Conservation (phyloP, 2,329 filamentous ascomycete genomes). For the Cercospora citrullina region DNA sequence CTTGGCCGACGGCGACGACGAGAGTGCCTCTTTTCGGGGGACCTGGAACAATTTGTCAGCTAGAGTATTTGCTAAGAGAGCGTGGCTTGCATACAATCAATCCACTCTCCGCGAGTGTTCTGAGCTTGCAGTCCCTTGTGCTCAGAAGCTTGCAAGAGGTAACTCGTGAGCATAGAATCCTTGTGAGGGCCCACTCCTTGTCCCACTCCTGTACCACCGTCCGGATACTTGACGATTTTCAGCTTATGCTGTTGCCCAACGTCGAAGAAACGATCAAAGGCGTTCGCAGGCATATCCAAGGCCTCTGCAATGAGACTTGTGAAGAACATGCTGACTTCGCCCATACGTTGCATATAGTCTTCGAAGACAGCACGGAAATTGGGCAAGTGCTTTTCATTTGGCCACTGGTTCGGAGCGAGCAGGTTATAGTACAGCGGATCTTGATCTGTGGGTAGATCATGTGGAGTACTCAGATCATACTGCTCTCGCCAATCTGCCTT, state of each 20-base stretch:
- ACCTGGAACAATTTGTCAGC: conserved; percentile 9
- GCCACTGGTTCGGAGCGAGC: conserved; percentile 78
- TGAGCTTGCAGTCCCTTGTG: conserved; percentile 81
- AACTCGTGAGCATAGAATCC: conserved; percentile 79
- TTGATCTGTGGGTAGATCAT: conserved; percentile 61
- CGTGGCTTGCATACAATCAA: conserved; percentile 59
- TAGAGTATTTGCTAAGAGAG: not conserved
- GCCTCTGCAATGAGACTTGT: conserved; percentile 80
- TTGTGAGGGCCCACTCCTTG: conserved; percentile 76
- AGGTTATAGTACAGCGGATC: conserved; percentile 74
- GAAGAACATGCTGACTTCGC: conserved; percentile 68
- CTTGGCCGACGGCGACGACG: conserved; percentile 85
- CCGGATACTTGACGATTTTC: conserved; percentile 85
- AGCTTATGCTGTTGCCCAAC: conserved; percentile 74
- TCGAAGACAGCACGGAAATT: conserved; percentile 67
- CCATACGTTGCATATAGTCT: conserved; percentile 77
- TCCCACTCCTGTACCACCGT: conserved; percentile 58
- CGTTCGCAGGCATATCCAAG: conserved; percentile 66
- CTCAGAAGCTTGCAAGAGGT: conserved; percentile 75
- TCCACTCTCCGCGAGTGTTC: conserved; percentile 75
- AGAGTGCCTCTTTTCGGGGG: conserved; percentile 73
- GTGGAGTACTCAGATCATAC: conserved; percentile 80
- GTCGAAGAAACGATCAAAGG: conserved; percentile 80
- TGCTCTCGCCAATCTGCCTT: conserved; percentile 80
- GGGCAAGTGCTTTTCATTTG: conserved; percentile 62